Evolutionary conservation across 768 basidiomycete genomes (phyloP).

Genomic region (Dendrothele bispora): DNA sequence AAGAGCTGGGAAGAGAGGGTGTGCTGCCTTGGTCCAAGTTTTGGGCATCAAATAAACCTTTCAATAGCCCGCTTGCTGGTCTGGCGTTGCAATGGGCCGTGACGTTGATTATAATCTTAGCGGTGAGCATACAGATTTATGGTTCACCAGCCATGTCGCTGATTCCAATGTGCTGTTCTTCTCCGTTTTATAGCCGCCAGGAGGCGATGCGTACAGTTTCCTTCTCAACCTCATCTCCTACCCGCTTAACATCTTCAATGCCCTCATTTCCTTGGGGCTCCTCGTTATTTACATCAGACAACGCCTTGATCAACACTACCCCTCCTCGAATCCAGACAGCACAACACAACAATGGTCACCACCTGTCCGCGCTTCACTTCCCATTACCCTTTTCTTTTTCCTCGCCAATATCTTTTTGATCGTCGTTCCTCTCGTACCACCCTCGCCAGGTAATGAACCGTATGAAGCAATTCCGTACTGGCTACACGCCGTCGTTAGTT

Average conservation of each 20-base stretch:
- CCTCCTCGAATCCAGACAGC: not conserved
- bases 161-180: not conserved
- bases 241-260: not conserved
- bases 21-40: conserved; percentile 59
- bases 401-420: not conserved
- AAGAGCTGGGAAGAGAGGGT: conserved; percentile 64
- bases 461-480: conserved; percentile 1
- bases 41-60: conserved; percentile 63
- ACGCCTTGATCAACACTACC: not conserved
- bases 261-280: not conserved
- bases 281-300: conserved; percentile 2
- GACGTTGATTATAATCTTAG: not conserved
- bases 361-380: not conserved
- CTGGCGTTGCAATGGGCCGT: conserved; percentile 37
- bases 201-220: conserved; percentile 67
- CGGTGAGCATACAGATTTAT: too few relatives aligned
- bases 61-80: conserved; percentile 58
- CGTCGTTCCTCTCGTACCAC: not conserved
- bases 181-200: not conserved
- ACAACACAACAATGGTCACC: not conserved
- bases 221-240: conserved; percentile 47
- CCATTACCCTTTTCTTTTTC: not conserved
- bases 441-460: not conserved
- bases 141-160: not conserved
- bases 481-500: not conserved